These are phyloP conservation scores for Phoma sp. DNA, from an alignment of 2,329 filamentous ascomycete species.

Conservation along the genomic window DNA sequence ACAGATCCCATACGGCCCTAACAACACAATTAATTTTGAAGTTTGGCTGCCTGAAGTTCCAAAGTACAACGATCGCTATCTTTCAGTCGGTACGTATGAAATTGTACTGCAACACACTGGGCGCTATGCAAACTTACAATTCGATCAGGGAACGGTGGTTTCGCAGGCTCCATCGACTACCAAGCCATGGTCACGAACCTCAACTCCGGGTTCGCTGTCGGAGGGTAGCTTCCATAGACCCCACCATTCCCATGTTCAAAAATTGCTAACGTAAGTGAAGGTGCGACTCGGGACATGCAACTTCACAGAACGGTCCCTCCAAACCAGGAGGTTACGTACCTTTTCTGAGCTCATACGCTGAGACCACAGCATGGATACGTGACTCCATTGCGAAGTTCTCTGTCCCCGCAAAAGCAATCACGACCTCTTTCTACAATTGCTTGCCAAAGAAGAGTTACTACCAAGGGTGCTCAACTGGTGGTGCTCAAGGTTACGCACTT, in stretches of 20 bases:
- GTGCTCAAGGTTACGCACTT: not conserved
- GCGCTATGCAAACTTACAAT: not conserved
- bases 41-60: not conserved
- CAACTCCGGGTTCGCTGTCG: not conserved
- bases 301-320: not conserved
- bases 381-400: not conserved
- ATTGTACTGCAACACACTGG: too few relatives aligned
- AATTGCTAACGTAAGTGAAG: not conserved
- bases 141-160: not conserved
- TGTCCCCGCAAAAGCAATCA: not conserved
- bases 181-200: not conserved
- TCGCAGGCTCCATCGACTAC: not conserved
- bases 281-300: not conserved
- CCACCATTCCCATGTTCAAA: not conserved
- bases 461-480: not conserved
- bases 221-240: not conserved
- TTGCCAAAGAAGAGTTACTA: not conserved
- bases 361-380: not conserved
- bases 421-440: not conserved
- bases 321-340: not conserved
- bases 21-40: not conserved
- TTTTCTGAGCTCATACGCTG: not conserved
- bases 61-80: not conserved
- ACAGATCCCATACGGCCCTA: not conserved
- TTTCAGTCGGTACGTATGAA: slow-evolving; percentile 1